Evolutionary conservation across 768 basidiomycete species (phyloP), one percentile per base, ranked within the genome.

Genomic region (Amanita polypyramis): DNA sequence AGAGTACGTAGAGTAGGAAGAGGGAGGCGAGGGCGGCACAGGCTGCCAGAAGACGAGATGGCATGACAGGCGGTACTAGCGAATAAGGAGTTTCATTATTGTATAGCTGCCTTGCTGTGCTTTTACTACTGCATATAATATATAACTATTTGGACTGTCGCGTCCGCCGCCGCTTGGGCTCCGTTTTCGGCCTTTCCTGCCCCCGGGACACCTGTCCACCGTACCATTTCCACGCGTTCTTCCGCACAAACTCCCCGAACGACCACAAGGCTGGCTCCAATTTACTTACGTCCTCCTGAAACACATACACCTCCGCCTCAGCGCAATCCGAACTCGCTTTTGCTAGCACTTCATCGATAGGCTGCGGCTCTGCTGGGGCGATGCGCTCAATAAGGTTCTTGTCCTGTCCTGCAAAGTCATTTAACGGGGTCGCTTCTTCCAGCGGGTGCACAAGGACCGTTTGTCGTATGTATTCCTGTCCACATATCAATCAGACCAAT

Each of bases 221-320:
- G 33, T 84, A 72, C 91, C 92, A 94, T 49, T 83, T 82, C 73
- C 77, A 78, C 2, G 86, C 81, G 53, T 79, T 85, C 25, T 85
- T 75, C 56, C 66, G 63, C 25, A 95, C 72, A 57, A 96, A 96
- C 2, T 80, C 75, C n/a, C 80, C 77, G 57, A 84, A 93, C 0
- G 79, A 74, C 94, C 94, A 98, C 3, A 87, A 63, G 25, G 70
- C 68, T 0, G 77, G 67, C 20, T 76, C 67, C 6, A 97, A 66
- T 5, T 62, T 51, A 0, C 55, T 53, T 5, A 75, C 59, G 2
- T 65, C 63, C 21, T 65, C 63, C 21, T 60, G 61, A 74, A 80
- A 95, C 19, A 91, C 70, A 58, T 96, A 97, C 2, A 85, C 82
- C 51, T 86, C 72, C 0, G 74, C 82, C n/a, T 69, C 56, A 0